Base-by-base conservation (phyloP, 169 alveolate genomes). In the Toxoplasma gondii region DNA sequence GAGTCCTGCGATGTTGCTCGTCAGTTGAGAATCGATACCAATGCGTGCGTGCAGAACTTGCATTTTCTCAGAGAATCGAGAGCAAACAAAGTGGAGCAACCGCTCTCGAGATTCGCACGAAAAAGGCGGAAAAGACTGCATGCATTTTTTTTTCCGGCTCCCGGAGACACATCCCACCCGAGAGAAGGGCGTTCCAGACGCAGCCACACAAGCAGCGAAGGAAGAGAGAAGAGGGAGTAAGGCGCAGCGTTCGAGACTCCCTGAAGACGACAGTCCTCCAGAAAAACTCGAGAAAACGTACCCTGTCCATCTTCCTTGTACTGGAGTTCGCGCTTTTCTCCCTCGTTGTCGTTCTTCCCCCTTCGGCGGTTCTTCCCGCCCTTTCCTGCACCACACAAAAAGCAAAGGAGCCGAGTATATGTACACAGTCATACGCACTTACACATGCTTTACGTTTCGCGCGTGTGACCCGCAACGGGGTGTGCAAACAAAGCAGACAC, bases 341-440 rank as follows among this genome's bases (percentile, higher is more conserved):
- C 99, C 44, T 98, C 98, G 95, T 98, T 97, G 93, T 98, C 99
- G 96, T 99, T 99, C 97, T 99, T 99, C 64, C 99, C 99, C 95
- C 99, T 97, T 95, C 99, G 98, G 93, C 99, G 98, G 97, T 98
- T 99, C 96, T 99, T 99, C 38, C 99, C 99, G 92, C 99, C 99
- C 98, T 99, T 99, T 53, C 99, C 99, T 96, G 83, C 1, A 82
- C 41, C 31, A 12, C 58, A 49, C 22, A 49, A 49, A 49, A 4
- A n/a, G 36, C 81, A 69, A 9, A n/a, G 24, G 24, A 16, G 70
- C 70, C 70, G 24, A 17, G 24, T 58, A 58, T 58, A 58, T 58
- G 24, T 58, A 58, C 24, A 58, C n/a, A 24, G 70, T 17, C 24
- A 58, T 24, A 24, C 70, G 24, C 70, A 58, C 24, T 58, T 17